Evolutionary conservation across 2,329 filamentous ascomycete species (phyloP), one percentile per base, ranked within the genome.

Genomic region (Hypoxylon sp.): DNA sequence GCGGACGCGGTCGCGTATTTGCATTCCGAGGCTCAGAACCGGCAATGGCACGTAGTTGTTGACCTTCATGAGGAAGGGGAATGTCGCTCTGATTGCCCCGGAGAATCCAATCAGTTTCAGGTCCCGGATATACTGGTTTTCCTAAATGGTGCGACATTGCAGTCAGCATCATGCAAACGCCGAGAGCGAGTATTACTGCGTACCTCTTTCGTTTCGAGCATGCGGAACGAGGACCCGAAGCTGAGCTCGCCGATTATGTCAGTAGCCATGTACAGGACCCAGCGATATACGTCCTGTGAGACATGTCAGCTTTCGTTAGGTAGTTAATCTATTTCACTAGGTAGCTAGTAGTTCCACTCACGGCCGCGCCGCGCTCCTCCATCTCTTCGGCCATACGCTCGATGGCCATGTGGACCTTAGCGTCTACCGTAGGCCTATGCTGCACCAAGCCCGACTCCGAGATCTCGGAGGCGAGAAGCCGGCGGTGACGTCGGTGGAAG

Each of bases 151-250:
- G 48, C 41, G n/a, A 49, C 19, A 17, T 13, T 24, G 51, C 19
- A 28, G 44, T n/a, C n/a, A n/a, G n/a, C n/a, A n/a, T n/a, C n/a
- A n/a, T n/a, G n/a, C n/a, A n/a, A n/a, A n/a, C n/a, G n/a, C n/a
- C n/a, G n/a, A n/a, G n/a, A n/a, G n/a, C n/a, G 17, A 41, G 4
- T 30, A 46, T 11, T 30, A 46, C 8, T n/a, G 59, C 74, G 62
- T 68, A 85, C 83, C 74, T 82, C 72, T 15, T 82, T 83, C 3
- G 72, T 70, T 56, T 87, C 83, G 3, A 88, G 71, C 75, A 82
- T 82, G 0, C 74, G 72, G 59, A 87, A 87, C 0, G 83, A 83
- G n/a, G 86, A 79, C 0, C 85, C 85, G 70, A 88, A 87, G 1
- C 76, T 80, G 5, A 88, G 71, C 52, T 86, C 79, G 0, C 80